Evolutionary conservation across 2,329 filamentous ascomycete species (phyloP).

Genomic region (Pseudocercospora pini-densiflorae): DNA sequence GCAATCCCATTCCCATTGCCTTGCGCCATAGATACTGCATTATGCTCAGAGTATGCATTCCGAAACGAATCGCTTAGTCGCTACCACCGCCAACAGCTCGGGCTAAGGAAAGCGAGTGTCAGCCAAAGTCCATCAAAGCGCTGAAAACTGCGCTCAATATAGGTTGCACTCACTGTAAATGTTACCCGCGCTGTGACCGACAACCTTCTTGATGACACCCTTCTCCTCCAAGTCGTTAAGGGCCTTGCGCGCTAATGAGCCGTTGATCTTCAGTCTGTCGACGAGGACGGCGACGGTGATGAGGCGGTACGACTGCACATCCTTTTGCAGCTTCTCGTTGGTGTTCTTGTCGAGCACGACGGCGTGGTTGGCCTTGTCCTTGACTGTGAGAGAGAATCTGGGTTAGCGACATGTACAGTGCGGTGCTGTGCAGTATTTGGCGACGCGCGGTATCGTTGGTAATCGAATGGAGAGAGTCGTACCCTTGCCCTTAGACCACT

Average conservation of each 20-base stretch:
- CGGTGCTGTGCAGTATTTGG: constrained; percentile 10
- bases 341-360: constrained; percentile 98
- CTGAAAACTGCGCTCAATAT: constrained; percentile 86
- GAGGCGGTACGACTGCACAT: constrained; percentile 99
- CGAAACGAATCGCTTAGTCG: constrained; percentile 22
- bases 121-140: constrained; percentile 76
- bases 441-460: constrained; percentile 13
- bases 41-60: constrained; percentile 17
- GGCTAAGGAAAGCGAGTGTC: constrained; percentile 19
- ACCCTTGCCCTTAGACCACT: constrained; percentile 67
- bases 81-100: constrained; percentile 23
- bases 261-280: constrained; percentile 99
- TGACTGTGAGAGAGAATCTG: constrained; percentile 67
- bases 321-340: constrained; percentile 99
- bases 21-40: constrained; percentile 21
- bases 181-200: constrained; percentile 94
- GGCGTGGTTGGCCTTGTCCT: constrained; percentile 99
- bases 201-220: constrained; percentile 97
- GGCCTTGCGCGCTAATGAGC: constrained; percentile 88
- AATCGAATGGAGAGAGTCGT: constrained; percentile 27
- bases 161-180: constrained; percentile 80
- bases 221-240: constrained; percentile 94
- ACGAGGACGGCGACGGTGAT: constrained; percentile 98
- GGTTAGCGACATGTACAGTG: constrained; percentile 29
- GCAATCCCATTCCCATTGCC: constrained; percentile 20